Evolutionary conservation across 2,329 filamentous ascomycete genomes (phyloP).

Genomic region (Fusarium buxicola): DNA sequence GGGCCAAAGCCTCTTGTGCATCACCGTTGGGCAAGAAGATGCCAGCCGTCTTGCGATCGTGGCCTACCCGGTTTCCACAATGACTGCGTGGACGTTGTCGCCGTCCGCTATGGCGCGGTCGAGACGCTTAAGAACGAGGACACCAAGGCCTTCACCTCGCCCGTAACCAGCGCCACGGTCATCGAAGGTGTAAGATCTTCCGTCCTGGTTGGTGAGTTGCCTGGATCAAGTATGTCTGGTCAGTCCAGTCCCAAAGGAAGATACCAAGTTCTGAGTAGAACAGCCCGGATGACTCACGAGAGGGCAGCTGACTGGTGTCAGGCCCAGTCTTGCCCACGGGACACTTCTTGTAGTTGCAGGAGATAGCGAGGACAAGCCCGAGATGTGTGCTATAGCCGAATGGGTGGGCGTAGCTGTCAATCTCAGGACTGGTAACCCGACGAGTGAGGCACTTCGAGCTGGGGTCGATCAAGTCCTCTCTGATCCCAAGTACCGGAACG

Average conservation of each 20-base stretch:
- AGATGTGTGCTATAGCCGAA: slow-evolving; percentile 10
- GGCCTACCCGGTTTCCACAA: slow-evolving; percentile 26
- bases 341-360: slow-evolving; percentile 10
- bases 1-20: slow-evolving; percentile 7
- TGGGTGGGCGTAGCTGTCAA: slow-evolving; percentile 12
- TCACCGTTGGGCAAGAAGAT: slow-evolving; percentile 2
- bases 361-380: slow-evolving; percentile 9
- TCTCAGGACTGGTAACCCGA: slow-evolving; percentile 1
- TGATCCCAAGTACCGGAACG: not conserved
- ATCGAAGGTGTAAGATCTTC: slow-evolving; percentile 17
- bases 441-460: slow-evolving; percentile 3
- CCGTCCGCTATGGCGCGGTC: slow-evolving; percentile 31
- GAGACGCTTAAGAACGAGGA: slow-evolving; percentile 31
- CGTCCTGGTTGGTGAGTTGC: slow-evolving; percentile 16
- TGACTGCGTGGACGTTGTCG: slow-evolving; percentile 31
- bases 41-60: slow-evolving; percentile 33
- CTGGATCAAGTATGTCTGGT: too few relatives aligned
- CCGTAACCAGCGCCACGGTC: slow-evolving; percentile 25
- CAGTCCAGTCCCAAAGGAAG: too few relatives aligned
- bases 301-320: too few relatives aligned
- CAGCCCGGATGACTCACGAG: too few relatives aligned
- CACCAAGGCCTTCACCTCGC: slow-evolving; percentile 26
- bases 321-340: slow-evolving; percentile 7
- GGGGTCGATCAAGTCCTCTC: slow-evolving; percentile 2
- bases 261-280: too few relatives aligned